phyloP scores from a whole-genome alignment of 2,329 filamentous ascomycete genomes.

The Corniculantispora saksenae region DNA sequence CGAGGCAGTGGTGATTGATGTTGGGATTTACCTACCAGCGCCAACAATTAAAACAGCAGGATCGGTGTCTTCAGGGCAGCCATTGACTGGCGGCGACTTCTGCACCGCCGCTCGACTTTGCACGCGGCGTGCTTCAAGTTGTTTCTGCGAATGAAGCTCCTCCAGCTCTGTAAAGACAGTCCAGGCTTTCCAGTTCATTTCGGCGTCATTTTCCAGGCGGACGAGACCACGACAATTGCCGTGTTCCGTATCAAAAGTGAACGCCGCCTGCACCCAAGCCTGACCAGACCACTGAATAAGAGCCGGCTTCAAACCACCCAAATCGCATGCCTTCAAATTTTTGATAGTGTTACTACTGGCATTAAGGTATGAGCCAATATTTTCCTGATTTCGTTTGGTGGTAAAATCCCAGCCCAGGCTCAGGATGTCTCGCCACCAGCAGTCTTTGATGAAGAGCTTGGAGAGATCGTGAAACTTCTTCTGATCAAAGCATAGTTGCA shows the following conservation, averaged over 20 bases:
- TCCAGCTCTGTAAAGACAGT: slow-evolving; percentile 12
- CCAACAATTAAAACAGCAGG: slow-evolving; percentile 11
- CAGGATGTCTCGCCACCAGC: slow-evolving; percentile 33
- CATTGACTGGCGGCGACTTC: not conserved
- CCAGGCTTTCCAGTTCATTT: slow-evolving; percentile 7
- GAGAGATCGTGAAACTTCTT: slow-evolving; percentile 14
- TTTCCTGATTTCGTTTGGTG: slow-evolving; percentile 26
- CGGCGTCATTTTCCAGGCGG: slow-evolving; percentile 10
- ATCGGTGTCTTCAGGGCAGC: not conserved
- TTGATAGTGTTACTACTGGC: not conserved
- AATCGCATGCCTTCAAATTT: slow-evolving; percentile 4
- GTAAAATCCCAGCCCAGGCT: slow-evolving; percentile 32
- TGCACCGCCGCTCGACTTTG: not conserved
- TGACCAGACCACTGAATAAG: slow-evolving; percentile 9
- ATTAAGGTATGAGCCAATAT: slow-evolving; percentile 21
- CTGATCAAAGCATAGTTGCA: slow-evolving; percentile 7
- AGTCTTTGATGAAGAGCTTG: slow-evolving; percentile 28
- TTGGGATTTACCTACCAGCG: not conserved
- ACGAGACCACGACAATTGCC: slow-evolving; percentile 2
- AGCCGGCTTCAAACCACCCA: slow-evolving; percentile 10
- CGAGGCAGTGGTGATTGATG: not conserved
- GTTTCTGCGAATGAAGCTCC: slow-evolving; percentile 2
- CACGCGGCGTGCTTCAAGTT: not conserved
- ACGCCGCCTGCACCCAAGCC: slow-evolving; percentile 15
- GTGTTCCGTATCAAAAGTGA: slow-evolving; percentile 7